Evolutionary conservation across 2,329 filamentous ascomycete genomes (phyloP).

Genomic region (Xylaria sp.): DNA sequence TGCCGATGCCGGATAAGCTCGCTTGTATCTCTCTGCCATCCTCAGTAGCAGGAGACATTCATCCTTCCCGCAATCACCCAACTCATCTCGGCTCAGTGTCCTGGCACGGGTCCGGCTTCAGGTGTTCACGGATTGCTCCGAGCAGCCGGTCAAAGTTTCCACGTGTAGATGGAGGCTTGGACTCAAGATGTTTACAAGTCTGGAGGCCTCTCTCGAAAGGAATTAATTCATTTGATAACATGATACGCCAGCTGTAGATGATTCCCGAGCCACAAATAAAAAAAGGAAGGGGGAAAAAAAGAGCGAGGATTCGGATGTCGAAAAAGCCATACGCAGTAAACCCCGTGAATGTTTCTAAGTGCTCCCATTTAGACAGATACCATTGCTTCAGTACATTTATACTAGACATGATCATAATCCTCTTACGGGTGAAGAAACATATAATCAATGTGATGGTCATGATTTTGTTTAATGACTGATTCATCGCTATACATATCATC

Average conservation of each 20-base stretch:
- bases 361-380: not conserved
- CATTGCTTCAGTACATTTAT: not conserved
- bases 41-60: not conserved
- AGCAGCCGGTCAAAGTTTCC: conserved; percentile 4
- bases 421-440: conserved; percentile 2
- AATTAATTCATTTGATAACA: not conserved
- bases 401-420: not conserved
- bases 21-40: conserved; percentile 1
- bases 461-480: not conserved
- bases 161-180: not conserved
- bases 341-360: not conserved
- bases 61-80: conserved; percentile 12
- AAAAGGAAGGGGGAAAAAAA: too few species aligned
- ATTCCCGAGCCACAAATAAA: not conserved
- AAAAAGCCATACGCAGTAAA: conserved; percentile 18
- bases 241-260: conserved; percentile 14
- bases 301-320: not conserved
- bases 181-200: not conserved
- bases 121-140: conserved; percentile 4
- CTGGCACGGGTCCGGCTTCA: conserved; percentile 18
- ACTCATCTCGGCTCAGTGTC: conserved; percentile 24
- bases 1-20: conserved; percentile 8
- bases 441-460: not conserved
- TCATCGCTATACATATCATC: conserved; percentile 1
- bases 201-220: conserved; percentile 25